Base-by-base conservation (phyloP, 179 eudicot genomes). In the Nepenthes alata region DNA sequence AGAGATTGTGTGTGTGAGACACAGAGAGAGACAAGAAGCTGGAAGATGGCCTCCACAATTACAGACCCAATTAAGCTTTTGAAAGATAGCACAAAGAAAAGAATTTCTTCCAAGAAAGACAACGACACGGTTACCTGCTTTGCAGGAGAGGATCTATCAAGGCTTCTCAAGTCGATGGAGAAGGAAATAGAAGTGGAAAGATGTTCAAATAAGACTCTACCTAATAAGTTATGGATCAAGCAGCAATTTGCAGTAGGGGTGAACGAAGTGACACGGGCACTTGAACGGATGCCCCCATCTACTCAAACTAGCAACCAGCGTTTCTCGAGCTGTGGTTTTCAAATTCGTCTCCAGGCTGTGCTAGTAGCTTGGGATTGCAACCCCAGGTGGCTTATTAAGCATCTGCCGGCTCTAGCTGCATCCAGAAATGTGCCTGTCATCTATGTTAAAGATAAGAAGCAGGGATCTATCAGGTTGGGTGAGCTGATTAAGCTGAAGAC, bases 251-350 rank as follows among this genome's bases (percentile, higher is more conserved):
- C 87, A 6, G 64, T 88, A 0, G 98, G 98, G 41, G 80, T 91
- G n/a, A 91, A 91, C 65, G 96, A 91, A 64, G 96, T 91, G 54
- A 91, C 98, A 0, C 85, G 96, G 52, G 70, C 78, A 47, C 98
- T 91, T 41, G 91, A 91, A 70, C 77, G 87, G 45, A 79, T 80
- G 89, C 78, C 77, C 9, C 75, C 79, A 6, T 59, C 57, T 35
- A 12, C 54, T 54, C 58, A 54, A 6, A 50, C 11, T n/a, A 34
- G 1, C 36, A 59, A 16, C 25, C 55, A 37, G 41, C 38, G 35
- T 35, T 36, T 47, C 6, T 2, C 38, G 8, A 12, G 5, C 47
- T 65, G 53, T 37, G 34, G 2, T 16, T 3, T 63, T 57, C 49
- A 5, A 48, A 41, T 38, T 41, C 13, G n/a, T 53, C 36, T 39